Evolutionary conservation across 1,284 basidiomycete species (phyloP), one percentile per base, ranked within the genome.

Genomic region (Trametes sp.): DNA sequence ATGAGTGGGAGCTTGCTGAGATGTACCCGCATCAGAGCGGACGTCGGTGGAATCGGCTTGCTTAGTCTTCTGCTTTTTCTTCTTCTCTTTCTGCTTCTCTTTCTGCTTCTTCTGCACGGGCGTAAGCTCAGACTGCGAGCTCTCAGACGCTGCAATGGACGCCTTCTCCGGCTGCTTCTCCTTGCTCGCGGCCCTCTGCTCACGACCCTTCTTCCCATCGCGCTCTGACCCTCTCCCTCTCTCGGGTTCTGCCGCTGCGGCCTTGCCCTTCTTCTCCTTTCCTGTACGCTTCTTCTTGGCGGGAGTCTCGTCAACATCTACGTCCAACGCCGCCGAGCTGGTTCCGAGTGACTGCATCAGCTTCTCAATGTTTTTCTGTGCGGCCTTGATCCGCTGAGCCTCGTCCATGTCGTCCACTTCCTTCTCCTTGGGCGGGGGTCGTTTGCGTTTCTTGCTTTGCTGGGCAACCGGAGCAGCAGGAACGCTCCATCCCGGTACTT

Each of bases 281-380:
- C 52, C 63, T 44, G 55, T 26, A 0, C 65, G 62, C 57, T 67
- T 70, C 57, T 65, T 67, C 67, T 70, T 70, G 35, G 2, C 31
- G 11, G 56, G 36, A 1, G 8, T 38, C 8, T 2, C 54, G 2
- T 29, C 31, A 5, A 31, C 53, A 2, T 59, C 66, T 2, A 16
- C 61, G 10, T 65, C 61, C n/a, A 63, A 29, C 4, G 53, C 57
- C 26, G 23, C 61, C 28, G 68, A 68, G 46, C 66, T 70, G 48
- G 71, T 74, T 59, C 79, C 81, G 51, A 94, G 78, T 69, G 83
- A 86, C 61, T 82, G 81, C 77, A 95, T 84, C 50, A 96, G 80
- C 74, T 89, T 94, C 72, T 95, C 91, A 50, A 96, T 75, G 74
- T 94, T 95, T 71, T 85, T 78, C 67, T 87, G 82, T 13, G 87